phyloP scores from a whole-genome alignment of 306 rosid genomes.

The Bauhinia variegata region DNA sequence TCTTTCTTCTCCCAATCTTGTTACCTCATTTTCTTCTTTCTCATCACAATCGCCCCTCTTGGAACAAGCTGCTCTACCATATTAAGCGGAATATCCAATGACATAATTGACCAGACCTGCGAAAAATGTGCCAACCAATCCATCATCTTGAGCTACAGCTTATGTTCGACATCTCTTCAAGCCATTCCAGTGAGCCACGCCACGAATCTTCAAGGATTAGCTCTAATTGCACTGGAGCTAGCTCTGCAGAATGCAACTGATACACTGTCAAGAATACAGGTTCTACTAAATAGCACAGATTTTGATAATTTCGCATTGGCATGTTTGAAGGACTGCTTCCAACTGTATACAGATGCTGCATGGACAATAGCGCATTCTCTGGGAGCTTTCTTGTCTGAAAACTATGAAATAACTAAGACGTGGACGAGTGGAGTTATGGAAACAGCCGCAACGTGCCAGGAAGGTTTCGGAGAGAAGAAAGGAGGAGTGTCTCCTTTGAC shows the following conservation, averaged over 20 bases:
- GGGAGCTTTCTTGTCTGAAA: constrained; percentile 45
- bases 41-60: constrained; percentile 27
- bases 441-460: constrained; percentile 57
- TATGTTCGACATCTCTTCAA: constrained; percentile 51
- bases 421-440: constrained; percentile 65
- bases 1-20: not conserved
- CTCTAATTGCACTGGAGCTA: constrained; percentile 60
- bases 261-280: constrained; percentile 40
- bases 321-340: constrained; percentile 62
- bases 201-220: constrained; percentile 57
- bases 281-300: constrained; percentile 30
- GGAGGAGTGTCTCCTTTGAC: constrained; percentile 61
- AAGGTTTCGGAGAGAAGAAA: constrained; percentile 54
- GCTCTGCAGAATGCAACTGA: constrained; percentile 52
- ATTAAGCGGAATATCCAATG: constrained; percentile 16
- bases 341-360: constrained; percentile 54
- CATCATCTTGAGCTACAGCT: constrained; percentile 31
- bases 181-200: constrained; percentile 48
- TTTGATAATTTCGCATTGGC: constrained; percentile 23
- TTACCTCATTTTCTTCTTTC: not conserved
- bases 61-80: constrained; percentile 22
- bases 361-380: constrained; percentile 43
- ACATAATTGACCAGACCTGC: constrained; percentile 52
- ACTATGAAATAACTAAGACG: constrained; percentile 34
- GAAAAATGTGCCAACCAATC: constrained; percentile 52